Conservation (phyloP, 1,284 basidiomycete genomes). For the Termitomyces sp. region DNA sequence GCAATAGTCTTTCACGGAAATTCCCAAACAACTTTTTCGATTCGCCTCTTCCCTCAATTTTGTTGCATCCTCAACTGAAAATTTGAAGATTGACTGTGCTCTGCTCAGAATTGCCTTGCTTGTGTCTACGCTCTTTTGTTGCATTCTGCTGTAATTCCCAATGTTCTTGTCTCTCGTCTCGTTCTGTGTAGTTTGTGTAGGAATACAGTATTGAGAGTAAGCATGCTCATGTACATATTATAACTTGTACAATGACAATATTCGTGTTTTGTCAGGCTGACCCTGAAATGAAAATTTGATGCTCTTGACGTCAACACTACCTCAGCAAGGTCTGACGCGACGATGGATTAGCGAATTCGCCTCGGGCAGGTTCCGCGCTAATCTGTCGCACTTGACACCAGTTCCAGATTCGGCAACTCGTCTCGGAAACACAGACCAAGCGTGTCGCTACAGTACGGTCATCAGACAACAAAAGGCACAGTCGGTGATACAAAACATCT, state of each 20-base stretch:
- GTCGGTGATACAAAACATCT: constrained; percentile 8
- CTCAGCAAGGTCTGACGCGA: constrained; percentile 10
- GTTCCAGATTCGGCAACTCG: constrained; percentile 8
- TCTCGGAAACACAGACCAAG: constrained; percentile 7
- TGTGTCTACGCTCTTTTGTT: background rate
- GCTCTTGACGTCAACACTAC: constrained; percentile 10
- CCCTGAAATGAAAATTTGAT: constrained; percentile 15
- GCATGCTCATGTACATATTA: background rate
- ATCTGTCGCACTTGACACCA: background rate
- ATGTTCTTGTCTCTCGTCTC: background rate
- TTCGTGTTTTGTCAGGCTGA: background rate
- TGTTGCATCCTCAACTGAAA: constrained; percentile 16
- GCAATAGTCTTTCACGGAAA: constrained; percentile 30
- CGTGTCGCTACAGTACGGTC: constrained; percentile 14
- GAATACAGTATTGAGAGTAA: background rate
- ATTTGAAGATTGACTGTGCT: constrained; percentile 7
- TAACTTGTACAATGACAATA: background rate
- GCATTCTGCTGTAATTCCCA: background rate
- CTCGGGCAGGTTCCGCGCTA: constrained; percentile 4
- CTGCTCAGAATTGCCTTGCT: background rate
- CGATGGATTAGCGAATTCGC: constrained; percentile 7
- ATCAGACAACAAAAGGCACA: constrained; percentile 10
- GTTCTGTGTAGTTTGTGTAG: background rate
- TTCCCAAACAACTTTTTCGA: constrained; percentile 28
- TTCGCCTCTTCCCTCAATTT: constrained; percentile 11